These are phyloP conservation scores for Scutellaria minor DNA, from an alignment of 257 asterid species.

Conservation along the genomic window DNA sequence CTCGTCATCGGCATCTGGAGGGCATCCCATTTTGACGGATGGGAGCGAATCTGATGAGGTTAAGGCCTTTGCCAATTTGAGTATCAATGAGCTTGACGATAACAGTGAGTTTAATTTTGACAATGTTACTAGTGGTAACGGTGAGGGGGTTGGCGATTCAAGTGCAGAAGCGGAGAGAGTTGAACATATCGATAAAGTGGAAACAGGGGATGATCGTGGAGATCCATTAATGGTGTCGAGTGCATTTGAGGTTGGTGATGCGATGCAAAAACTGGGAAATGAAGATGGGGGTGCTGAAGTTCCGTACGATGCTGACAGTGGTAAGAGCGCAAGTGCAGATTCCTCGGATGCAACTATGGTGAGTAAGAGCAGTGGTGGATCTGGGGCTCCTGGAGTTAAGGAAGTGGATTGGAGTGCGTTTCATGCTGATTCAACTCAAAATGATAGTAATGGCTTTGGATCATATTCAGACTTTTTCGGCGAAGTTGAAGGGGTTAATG, in stretches of 20 bases:
- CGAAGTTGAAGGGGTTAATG: constrained; percentile 58
- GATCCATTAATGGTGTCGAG: constrained; percentile 41
- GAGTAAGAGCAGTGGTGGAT: constrained; percentile 40
- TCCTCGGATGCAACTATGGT: constrained; percentile 34
- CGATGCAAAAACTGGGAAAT: constrained; percentile 34
- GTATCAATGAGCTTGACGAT: constrained; percentile 50
- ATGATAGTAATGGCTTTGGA: constrained; percentile 69
- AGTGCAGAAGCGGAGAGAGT: constrained; percentile 36
- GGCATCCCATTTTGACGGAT: constrained; percentile 36
- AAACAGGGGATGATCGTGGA: constrained; percentile 37
- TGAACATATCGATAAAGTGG: constrained; percentile 36
- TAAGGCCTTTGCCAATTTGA: constrained; percentile 75
- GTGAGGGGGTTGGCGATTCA: constrained; percentile 32
- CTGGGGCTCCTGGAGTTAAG: constrained; percentile 67
- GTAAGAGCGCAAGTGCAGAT: constrained; percentile 38
- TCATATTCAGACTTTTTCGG: constrained; percentile 83
- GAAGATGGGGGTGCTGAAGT: constrained; percentile 47
- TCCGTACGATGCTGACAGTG: constrained; percentile 37
- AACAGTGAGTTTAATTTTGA: constrained; percentile 39
- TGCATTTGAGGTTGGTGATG: constrained; percentile 51
- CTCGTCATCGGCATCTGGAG: constrained; percentile 41
- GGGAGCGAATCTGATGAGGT: constrained; percentile 73
- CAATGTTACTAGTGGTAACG: constrained; percentile 29
- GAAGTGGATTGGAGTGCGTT: constrained; percentile 94
- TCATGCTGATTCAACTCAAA: constrained; percentile 48